Conservation (phyloP, 2,329 filamentous ascomycete genomes). For the Monilinia fructigena region DNA sequence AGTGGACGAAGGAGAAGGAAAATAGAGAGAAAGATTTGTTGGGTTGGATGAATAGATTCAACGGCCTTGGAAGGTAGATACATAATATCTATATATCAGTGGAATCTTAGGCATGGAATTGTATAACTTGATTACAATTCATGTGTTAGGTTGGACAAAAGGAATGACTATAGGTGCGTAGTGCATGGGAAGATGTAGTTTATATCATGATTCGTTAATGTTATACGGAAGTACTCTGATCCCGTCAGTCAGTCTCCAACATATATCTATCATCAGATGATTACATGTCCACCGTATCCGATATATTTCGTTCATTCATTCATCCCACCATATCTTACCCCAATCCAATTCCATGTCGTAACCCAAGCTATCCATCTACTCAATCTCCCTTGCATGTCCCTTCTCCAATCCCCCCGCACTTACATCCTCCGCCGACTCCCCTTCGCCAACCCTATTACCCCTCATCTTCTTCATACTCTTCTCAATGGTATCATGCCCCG, state of each 20-base stretch:
- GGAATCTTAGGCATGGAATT: too few relatives aligned
- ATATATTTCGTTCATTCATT: background rate
- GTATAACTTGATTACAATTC: too few relatives aligned
- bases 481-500: conserved; percentile 23
- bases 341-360: too few relatives aligned
- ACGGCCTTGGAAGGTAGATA: too few relatives aligned
- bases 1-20: too few relatives aligned
- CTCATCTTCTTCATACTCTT: conserved; percentile 32
- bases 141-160: background rate
- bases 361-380: background rate
- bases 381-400: background rate
- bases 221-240: background rate
- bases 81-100: too few relatives aligned
- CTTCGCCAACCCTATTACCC: background rate
- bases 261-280: background rate
- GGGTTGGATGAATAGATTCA: too few relatives aligned
- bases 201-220: background rate
- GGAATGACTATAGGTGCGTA: background rate
- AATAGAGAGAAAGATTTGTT: too few relatives aligned
- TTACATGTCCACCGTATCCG: background rate
- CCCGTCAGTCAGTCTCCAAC: background rate
- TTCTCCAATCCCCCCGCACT: conserved; percentile 6
- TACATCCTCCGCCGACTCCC: background rate
- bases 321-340: background rate
- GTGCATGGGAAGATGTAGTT: background rate